Base-by-base conservation (phyloP, 805 yeast genomes). In the Grigorovia transvaalensis region DNA sequence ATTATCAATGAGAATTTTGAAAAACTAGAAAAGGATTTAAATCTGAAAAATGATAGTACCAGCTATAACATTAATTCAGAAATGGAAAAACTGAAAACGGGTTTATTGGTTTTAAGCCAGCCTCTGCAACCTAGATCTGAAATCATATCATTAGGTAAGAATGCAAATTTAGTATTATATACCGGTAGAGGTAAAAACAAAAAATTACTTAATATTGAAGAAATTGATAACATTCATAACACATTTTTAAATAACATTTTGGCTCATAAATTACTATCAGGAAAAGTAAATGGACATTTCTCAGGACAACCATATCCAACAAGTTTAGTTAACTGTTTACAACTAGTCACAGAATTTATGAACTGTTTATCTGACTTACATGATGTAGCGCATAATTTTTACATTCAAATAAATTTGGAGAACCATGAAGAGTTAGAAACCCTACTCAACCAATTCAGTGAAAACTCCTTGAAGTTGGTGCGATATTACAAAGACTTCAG, bases 401-500 rank as follows among this genome's bases (percentile, higher is more conserved):
- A 66, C 23, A 62, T 69, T 15, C 68, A 66, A 44, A 53, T 65
- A 13, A 66, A 66, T 42, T 54, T 62, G 13, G 58, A 59, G 11
- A 58, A 59, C 44, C 40, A 42, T 35, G 55, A 61, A 23, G 63
- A 59, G 29, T 49, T 65, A 56, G 61, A 55, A 38, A 56, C 50
- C 51, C 59, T 57, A 55, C 56, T 61, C 54, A 57, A 50, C 6
- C 61, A 63, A 44, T 65, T 78, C 50, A 69, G 67, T 48, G 62
- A 65, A 5, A 65, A 79, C 27, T 70, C 74, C 50, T 64, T 63
- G 5, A 71, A 71, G 51, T 64, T 81, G 20, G 70, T 73, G 57
- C 29, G 66, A 68, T 51, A 76, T 66, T 67, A 65, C 64, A 71
- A 67, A 40, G 72, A 70, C 19, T 82, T 78, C 59, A 73, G 74